Evolutionary conservation across 2,329 filamentous ascomycete genomes (phyloP), one percentile per base, ranked within the genome.

Genomic region (Cladosporium cucumerinum): DNA sequence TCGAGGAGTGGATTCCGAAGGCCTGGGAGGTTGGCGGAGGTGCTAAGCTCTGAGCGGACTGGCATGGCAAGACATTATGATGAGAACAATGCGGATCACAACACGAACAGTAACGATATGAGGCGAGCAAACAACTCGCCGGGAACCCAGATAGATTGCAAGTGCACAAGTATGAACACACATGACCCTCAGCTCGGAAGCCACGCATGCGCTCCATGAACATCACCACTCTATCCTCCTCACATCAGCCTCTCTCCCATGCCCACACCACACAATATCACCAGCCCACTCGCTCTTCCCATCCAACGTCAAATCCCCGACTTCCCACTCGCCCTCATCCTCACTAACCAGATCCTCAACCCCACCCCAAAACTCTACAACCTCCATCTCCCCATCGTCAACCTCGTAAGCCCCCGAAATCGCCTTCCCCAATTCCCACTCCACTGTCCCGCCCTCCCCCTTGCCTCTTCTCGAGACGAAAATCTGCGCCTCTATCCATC

Each of bases 1-100:
- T 77, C 6, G 74, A 77, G 57, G 74, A 71, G 21, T 77, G 71
- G 67, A 66, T 75, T 11, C 65, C 68, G 65, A 72, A 75, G 61
- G 73, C 71, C 16, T 75, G 71, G 72, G 72, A 72, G 30, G 43
- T 51, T 1, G 54, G 46, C 18, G 58, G 58, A 14, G 46, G 21
- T 1, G 25, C 62, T 12, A 61, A 67, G 60, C 58, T 66, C 16
- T 68, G 10, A 54, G 39, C 14, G 16, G 6, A 7, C 1, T 18
- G 32, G 23, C n/a, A 18, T 18, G 11, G 3, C 23, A 32, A 23
- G 12, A n/a, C 11, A 6, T 7, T 3, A 11, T 32, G 18, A 32
- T 3, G 25, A 11, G 6, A 21, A 26, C 3, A 21, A 8, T 18
- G 28, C 1, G n/a, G 8, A 26, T 18, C 32, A 39, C 21, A 57